Evolutionary conservation across 73 alveolate genomes (phyloP), one percentile per base, ranked within the genome.

Genomic region (Stentor coeruleus): DNA sequence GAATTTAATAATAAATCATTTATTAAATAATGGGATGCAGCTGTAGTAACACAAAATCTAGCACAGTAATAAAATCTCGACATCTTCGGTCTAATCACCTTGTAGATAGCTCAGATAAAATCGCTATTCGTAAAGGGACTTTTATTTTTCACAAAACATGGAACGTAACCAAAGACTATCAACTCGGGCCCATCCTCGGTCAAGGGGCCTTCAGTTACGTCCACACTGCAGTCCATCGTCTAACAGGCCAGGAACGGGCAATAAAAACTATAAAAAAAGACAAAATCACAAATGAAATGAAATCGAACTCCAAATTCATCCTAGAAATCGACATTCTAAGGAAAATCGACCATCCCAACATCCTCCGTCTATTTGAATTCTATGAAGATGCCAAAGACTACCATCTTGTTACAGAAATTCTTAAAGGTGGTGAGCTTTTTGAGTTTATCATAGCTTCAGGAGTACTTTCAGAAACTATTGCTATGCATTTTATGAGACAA

Each of bases 371-470:
- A 82, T 96, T 86, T 87, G 99, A 96, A 81, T 92, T 92, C 86
- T 96, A 88, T 82, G 90, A 96, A 82, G 98, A 91, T 84, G 98
- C 94, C 84, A 90, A 93, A 84, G 79, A 94, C 73, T 94, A 91
- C 80, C 93, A 90, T 91, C 90, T 96, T 40, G 96, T 96, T 20
- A 94, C 97, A 37, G 98, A 96, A 87, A 31, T 94, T 28, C 94
- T 98, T 85, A 91, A 93, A 77, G 99, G 98, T 37, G 99, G 99
- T 35, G 98, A 96, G 82, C 91, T 96, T 59, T 96, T 92, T 84
- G 97, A 96, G 58, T 97, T 94, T 33, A 96, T 96, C 35, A 87
- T 91, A 14, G 86, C 73, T 35, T 92, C 95, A 83, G 97, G 97
- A 3, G 84, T 91, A 41, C 93, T 96, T 89, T 76, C 95, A 2